Conservation (phyloP, 2,329 filamentous ascomycete genomes). For the Cladosporium halotolerans region DNA sequence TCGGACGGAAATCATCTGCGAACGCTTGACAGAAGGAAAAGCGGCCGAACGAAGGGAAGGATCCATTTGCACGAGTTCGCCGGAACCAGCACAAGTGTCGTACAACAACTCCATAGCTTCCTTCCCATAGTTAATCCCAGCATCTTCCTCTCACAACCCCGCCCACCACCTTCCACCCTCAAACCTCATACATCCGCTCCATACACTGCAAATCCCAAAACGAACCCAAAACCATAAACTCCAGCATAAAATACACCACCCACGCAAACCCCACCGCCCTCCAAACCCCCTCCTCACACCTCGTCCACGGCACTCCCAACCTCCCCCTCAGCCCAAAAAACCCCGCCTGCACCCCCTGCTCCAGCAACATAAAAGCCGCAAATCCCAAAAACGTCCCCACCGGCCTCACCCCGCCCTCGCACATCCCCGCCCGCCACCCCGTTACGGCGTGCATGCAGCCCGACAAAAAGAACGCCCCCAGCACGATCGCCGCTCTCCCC, state of each 20-base stretch:
- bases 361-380: background rate
- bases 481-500: background rate
- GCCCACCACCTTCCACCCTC: background rate
- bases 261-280: background rate
- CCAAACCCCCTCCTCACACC: background rate
- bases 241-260: constrained; percentile 6
- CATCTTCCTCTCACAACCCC: no score
- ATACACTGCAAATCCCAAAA: background rate
- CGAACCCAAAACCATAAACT: background rate
- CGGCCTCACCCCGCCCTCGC: background rate
- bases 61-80: no score
- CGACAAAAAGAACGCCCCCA: constrained; percentile 7
- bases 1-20: no score
- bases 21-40: no score
- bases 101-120: background rate
- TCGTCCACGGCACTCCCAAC: constrained; percentile 3
- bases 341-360: background rate
- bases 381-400: background rate
- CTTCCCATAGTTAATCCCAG: no score
- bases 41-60: no score
- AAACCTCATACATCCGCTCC: background rate
- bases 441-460: constrained; percentile 8
- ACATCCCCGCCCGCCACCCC: background rate
- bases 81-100: background rate
- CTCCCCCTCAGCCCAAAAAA: background rate